Conservation (phyloP, 768 basidiomycete genomes). For the Lentinus tigrinus region DNA sequence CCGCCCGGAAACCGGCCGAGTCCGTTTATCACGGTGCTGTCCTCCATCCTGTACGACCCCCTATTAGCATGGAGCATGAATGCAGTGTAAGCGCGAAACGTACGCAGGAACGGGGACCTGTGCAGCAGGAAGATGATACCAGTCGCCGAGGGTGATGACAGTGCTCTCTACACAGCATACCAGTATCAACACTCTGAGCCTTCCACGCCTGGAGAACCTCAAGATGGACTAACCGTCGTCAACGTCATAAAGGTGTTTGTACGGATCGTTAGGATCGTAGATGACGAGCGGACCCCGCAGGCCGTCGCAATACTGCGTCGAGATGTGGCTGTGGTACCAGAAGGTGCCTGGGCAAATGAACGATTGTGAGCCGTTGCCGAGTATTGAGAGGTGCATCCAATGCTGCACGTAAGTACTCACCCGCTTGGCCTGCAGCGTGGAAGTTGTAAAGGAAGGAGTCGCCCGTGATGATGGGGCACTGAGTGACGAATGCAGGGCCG, state of each 20-base stretch:
- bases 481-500: constrained; percentile 45
- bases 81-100: not conserved
- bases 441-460: constrained; percentile 41
- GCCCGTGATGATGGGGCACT: constrained; percentile 34
- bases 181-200: not conserved
- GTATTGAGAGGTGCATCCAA: not conserved
- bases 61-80: not conserved
- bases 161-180: constrained; percentile 37
- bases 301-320: constrained; percentile 43
- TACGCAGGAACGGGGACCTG: constrained; percentile 16
- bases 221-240: constrained; percentile 30
- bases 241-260: constrained; percentile 29
- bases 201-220: not conserved
- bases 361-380: too few relatives aligned
- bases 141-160: constrained; percentile 48
- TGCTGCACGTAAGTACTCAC: not conserved
- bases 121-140: constrained; percentile 32
- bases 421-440: constrained; percentile 25
- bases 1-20: constrained; percentile 41
- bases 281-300: constrained; percentile 38
- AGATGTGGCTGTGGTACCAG: constrained; percentile 45
- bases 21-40: constrained; percentile 47
- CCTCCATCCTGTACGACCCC: constrained; percentile 21
- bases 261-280: constrained; percentile 32
- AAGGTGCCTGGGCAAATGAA: constrained; percentile 23